These are phyloP conservation scores for Kernera saxatilis DNA, from an alignment of 345 rosid genomes.

Conservation along the genomic window DNA sequence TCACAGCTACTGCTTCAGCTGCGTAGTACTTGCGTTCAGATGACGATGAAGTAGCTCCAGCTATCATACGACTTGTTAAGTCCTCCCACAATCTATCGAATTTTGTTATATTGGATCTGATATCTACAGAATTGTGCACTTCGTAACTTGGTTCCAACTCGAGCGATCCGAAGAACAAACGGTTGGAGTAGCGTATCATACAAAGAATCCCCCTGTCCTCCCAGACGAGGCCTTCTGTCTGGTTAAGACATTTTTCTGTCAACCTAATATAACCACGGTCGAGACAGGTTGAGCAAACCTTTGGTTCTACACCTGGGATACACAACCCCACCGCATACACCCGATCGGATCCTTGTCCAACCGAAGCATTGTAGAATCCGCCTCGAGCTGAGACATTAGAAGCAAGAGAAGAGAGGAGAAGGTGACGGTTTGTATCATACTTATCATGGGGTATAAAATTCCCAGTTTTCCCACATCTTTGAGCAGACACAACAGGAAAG, in stretches of 20 bases:
- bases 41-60: slow-evolving; percentile 1
- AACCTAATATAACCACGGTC: not conserved
- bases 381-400: not conserved
- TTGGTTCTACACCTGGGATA: not conserved
- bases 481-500: not conserved
- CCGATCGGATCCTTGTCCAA: slow-evolving; percentile 9
- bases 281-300: slow-evolving; percentile 20
- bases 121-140: not conserved
- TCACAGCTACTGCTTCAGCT: not conserved
- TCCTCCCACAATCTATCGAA: slow-evolving; percentile 9
- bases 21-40: not conserved
- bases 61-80: slow-evolving; percentile 5
- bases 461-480: not conserved
- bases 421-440: slow-evolving; percentile 18
- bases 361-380: not conserved
- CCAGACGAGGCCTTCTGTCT: slow-evolving; percentile 19
- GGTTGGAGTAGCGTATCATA: slow-evolving; percentile 36
- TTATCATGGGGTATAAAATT: not conserved
- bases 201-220: slow-evolving; percentile 12
- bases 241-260: not conserved
- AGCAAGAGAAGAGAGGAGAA: slow-evolving; percentile 24
- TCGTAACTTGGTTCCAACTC: not conserved
- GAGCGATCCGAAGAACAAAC: slow-evolving; percentile 1
- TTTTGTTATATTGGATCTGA: not conserved
- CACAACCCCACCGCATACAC: slow-evolving; percentile 1